These are phyloP conservation scores for Spathaspora arborariae DNA, from an alignment of 805 yeast species.

Conservation along the genomic window DNA sequence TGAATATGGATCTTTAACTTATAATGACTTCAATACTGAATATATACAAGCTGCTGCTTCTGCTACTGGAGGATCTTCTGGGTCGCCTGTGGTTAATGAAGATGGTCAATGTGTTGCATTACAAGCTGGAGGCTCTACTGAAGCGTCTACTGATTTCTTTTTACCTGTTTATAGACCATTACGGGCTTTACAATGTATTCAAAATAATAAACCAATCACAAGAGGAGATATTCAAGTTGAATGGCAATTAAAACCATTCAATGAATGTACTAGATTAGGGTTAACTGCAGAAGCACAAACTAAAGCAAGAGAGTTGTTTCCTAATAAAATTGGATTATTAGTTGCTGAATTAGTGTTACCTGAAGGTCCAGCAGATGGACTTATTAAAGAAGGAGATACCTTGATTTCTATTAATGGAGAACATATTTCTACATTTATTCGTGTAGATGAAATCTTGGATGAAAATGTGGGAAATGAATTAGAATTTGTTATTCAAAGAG, in stretches of 20 bases:
- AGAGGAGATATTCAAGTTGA: slow-evolving; percentile 92
- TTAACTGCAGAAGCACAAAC: slow-evolving; percentile 71
- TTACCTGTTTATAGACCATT: slow-evolving; percentile 79
- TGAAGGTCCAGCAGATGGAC: slow-evolving; percentile 75
- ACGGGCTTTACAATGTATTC: slow-evolving; percentile 77
- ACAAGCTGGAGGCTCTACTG: slow-evolving; percentile 92
- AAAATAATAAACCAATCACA: slow-evolving; percentile 53
- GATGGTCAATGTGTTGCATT: slow-evolving; percentile 86
- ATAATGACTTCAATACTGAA: slow-evolving; percentile 91
- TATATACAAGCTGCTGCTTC: slow-evolving; percentile 95
- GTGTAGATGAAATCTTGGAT: slow-evolving; percentile 82
- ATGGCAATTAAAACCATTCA: slow-evolving; percentile 83
- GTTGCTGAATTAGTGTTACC: slow-evolving; percentile 82
- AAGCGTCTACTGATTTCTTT: slow-evolving; percentile 91
- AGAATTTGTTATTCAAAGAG: slow-evolving; percentile 63
- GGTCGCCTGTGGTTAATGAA: slow-evolving; percentile 92
- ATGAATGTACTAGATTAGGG: slow-evolving; percentile 86
- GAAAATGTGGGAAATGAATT: slow-evolving; percentile 57
- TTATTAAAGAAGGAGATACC: slow-evolving; percentile 81
- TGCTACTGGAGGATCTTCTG: slow-evolving; percentile 94
- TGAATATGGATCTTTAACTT: slow-evolving; percentile 82
- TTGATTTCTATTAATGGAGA: slow-evolving; percentile 68
- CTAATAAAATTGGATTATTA: slow-evolving; percentile 71
- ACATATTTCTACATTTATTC: slow-evolving; percentile 64
- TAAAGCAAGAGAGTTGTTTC: slow-evolving; percentile 62